Evolutionary conservation across 306 rosid species (phyloP).

Genomic region (Fagus crenata): DNA sequence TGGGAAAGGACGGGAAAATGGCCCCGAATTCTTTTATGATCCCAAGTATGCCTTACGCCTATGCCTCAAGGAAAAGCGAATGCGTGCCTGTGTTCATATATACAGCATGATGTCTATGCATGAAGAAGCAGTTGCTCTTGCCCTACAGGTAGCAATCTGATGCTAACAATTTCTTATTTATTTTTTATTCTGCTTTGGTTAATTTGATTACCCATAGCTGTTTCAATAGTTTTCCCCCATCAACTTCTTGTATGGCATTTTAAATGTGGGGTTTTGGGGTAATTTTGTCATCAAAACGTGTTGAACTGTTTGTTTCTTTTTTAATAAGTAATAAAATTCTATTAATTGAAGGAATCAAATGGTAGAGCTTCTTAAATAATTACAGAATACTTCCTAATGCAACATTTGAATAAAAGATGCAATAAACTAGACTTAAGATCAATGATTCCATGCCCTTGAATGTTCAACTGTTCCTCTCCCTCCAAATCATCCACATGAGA

Average conservation of each 20-base stretch:
- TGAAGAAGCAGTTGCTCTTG: conserved; percentile 99
- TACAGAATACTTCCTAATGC: no score
- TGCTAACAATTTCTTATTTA: conserved; percentile 22
- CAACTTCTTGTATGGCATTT: not conserved
- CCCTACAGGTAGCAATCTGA: conserved; percentile 67
- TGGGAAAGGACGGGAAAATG: conserved; percentile 86
- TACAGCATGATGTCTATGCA: conserved; percentile 99
- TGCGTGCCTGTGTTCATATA: conserved; percentile 99
- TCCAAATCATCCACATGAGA: no score
- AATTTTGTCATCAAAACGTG: not conserved
- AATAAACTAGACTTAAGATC: no score
- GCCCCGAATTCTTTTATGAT: conserved; percentile 95
- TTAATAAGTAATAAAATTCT: no score
- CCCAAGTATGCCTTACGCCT: conserved; percentile 98
- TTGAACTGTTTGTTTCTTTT: not conserved
- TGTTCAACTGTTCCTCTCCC: no score
- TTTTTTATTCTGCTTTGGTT: conserved; percentile 8
- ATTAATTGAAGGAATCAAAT: no score
- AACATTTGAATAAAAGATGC: no score
- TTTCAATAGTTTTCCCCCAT: not conserved
- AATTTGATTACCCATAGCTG: conserved; percentile 1
- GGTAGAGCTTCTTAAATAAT: no score
- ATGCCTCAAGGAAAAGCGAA: conserved; percentile 95
- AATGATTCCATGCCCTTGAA: no score
- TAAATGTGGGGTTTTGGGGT: not conserved